Conservation (phyloP, 371 early-diverging fungal species). For the Fennellomyces sp. region DNA sequence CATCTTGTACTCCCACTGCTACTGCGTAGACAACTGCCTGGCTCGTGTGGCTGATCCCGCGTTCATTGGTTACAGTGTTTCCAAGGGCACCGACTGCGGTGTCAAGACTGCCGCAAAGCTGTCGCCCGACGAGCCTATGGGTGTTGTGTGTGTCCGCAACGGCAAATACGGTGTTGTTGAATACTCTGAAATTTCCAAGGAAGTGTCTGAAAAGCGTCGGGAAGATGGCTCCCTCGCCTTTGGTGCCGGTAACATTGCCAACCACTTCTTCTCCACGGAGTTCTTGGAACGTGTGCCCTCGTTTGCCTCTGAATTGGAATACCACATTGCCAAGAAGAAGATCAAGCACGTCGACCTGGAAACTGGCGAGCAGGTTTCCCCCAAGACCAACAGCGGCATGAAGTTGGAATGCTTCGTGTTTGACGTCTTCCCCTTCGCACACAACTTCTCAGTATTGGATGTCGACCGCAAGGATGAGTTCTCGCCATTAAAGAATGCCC, state of each 20-base stretch:
- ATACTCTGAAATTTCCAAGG: slow-evolving; percentile 90
- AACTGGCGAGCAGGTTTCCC: slow-evolving; percentile 74
- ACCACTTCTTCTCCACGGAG: slow-evolving; percentile 95
- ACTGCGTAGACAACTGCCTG: slow-evolving; percentile 96
- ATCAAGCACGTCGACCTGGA: slow-evolving; percentile 87
- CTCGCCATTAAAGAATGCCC: slow-evolving; percentile 97
- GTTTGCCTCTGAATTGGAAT: slow-evolving; percentile 83
- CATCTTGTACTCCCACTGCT: slow-evolving; percentile 87
- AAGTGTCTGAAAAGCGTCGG: slow-evolving; percentile 68
- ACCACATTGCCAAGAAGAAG: slow-evolving; percentile 97
- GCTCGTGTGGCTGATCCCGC: slow-evolving; percentile 94
- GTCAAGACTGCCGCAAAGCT: slow-evolving; percentile 92
- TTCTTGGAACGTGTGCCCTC: slow-evolving; percentile 85
- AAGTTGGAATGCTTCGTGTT: slow-evolving; percentile 97
- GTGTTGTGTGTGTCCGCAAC: slow-evolving; percentile 90
- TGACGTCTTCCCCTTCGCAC: slow-evolving; percentile 93
- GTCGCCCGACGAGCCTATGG: slow-evolving; percentile 88
- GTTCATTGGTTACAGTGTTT: slow-evolving; percentile 89
- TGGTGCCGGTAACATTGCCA: slow-evolving; percentile 96
- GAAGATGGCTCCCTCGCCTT: slow-evolving; percentile 76
- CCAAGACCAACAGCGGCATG: slow-evolving; percentile 90
- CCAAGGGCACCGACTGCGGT: slow-evolving; percentile 89
- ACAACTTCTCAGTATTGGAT: slow-evolving; percentile 89
- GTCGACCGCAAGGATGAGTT: slow-evolving; percentile 93
- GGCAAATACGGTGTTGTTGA: slow-evolving; percentile 89